Evolutionary conservation across 129 eudicot species (phyloP).

Genomic region (Mikania micrantha): DNA sequence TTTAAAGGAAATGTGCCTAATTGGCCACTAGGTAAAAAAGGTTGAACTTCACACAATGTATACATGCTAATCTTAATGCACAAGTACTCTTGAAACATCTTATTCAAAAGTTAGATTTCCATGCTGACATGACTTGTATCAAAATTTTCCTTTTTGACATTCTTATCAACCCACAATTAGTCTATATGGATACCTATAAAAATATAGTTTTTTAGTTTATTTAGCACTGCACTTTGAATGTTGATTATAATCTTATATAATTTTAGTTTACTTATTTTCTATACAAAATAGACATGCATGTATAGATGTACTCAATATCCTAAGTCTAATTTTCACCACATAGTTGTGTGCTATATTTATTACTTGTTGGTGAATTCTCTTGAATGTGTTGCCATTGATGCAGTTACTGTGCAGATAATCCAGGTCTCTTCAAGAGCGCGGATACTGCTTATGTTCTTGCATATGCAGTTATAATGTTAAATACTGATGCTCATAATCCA

Average conservation of each 20-base stretch:
- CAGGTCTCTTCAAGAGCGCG: slow-evolving; percentile 80
- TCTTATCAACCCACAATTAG: not conserved
- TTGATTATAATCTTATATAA: not conserved
- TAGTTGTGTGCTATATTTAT: not conserved
- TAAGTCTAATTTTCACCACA: not conserved
- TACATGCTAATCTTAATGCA: not conserved
- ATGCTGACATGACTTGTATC: not conserved
- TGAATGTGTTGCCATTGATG: slow-evolving; percentile 23
- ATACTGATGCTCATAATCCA: slow-evolving; percentile 94
- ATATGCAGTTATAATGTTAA: slow-evolving; percentile 92
- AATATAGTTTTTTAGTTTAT: not conserved
- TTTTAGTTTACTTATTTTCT: not conserved
- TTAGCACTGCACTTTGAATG: not conserved
- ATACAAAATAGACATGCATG: not conserved
- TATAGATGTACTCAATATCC: not conserved
- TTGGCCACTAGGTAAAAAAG: not conserved
- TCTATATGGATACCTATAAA: not conserved
- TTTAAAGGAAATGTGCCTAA: not conserved
- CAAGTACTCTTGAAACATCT: not conserved
- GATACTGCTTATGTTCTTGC: slow-evolving; percentile 96
- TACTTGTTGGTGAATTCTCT: not conserved
- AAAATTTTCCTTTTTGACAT: not conserved
- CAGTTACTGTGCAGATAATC: slow-evolving; percentile 95
- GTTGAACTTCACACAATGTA: not conserved
- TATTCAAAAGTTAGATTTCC: not conserved